Conservation (phyloP, 805 yeast genomes). For the Sporopachydermia quercuum region DNA sequence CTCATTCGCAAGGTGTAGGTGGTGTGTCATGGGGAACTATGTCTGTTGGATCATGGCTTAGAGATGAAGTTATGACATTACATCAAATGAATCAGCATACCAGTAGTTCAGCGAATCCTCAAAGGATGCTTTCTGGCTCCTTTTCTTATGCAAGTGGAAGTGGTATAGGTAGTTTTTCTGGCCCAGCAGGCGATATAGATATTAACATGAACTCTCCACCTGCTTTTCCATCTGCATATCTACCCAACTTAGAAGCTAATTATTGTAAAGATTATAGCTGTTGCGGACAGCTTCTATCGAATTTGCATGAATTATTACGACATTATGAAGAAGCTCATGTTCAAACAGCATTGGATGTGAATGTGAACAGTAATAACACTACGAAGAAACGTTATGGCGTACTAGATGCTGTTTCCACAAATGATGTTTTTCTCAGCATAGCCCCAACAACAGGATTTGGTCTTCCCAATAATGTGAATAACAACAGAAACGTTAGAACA, state of each 20-base stretch:
- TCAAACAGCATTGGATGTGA: background rate
- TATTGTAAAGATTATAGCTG: slow-evolving; percentile 95
- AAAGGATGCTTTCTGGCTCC: background rate
- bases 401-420: slow-evolving; percentile 83
- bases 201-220: slow-evolving; percentile 1
- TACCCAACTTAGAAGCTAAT: slow-evolving; percentile 88
- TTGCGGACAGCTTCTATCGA: slow-evolving; percentile 86
- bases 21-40: slow-evolving; percentile 96
- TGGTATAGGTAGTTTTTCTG: background rate
- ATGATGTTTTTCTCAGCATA: slow-evolving; percentile 59
- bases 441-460: background rate
- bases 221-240: slow-evolving; percentile 42
- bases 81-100: background rate
- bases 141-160: background rate
- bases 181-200: background rate
- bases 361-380: background rate
- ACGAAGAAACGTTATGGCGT: slow-evolving; percentile 10
- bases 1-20: slow-evolving; percentile 96
- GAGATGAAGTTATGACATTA: slow-evolving; percentile 44
- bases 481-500: background rate
- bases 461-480: background rate
- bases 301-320: slow-evolving; percentile 80
- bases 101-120: background rate
- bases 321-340: slow-evolving; percentile 97
- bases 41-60: slow-evolving; percentile 89